These are phyloP conservation scores for Talaromyces proteolyticus DNA, from an alignment of 495 filamentous ascomycete species.

Conservation along the genomic window DNA sequence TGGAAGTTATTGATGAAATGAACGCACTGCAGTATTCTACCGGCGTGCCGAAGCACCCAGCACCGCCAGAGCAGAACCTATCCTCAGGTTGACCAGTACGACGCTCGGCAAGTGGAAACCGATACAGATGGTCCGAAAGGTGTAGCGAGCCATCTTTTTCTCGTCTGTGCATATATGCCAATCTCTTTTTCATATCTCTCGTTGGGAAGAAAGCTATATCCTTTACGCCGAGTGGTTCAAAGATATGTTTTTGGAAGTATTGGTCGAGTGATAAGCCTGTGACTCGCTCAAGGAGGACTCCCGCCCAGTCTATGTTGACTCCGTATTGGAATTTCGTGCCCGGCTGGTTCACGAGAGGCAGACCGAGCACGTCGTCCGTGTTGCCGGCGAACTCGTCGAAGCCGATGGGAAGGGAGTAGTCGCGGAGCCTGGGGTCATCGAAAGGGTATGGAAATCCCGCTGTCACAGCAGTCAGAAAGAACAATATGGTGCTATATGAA, in stretches of 20 bases:
- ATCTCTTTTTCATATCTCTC: conserved; percentile 36
- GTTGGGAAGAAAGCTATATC: conserved; percentile 46
- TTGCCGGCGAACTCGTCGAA: conserved; percentile 34
- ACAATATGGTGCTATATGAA: not conserved
- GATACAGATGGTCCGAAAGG: conserved; percentile 1
- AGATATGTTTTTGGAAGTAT: conserved; percentile 51
- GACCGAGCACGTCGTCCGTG: conserved; percentile 20
- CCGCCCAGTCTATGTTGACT: conserved; percentile 52
- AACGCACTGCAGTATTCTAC: conserved; percentile 44
- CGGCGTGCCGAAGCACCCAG: conserved; percentile 42
- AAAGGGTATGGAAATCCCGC: conserved; percentile 6
- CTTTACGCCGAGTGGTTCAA: conserved; percentile 43
- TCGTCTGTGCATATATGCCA: conserved; percentile 39
- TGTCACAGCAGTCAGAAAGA: not conserved
- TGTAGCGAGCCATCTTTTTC: conserved; percentile 19
- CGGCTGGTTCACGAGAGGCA: conserved; percentile 49
- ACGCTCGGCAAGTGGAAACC: conserved; percentile 2
- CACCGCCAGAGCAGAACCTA: conserved; percentile 45
- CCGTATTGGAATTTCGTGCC: conserved; percentile 49
- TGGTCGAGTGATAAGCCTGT: conserved; percentile 40
- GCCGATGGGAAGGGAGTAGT: conserved; percentile 18
- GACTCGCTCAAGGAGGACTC: conserved; percentile 44
- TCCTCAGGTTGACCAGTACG: not conserved
- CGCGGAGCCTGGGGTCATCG: not conserved
- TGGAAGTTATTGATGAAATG: not conserved